Evolutionary conservation across 441 rosid genomes (phyloP).

Genomic region (Brassica hybrid): DNA sequence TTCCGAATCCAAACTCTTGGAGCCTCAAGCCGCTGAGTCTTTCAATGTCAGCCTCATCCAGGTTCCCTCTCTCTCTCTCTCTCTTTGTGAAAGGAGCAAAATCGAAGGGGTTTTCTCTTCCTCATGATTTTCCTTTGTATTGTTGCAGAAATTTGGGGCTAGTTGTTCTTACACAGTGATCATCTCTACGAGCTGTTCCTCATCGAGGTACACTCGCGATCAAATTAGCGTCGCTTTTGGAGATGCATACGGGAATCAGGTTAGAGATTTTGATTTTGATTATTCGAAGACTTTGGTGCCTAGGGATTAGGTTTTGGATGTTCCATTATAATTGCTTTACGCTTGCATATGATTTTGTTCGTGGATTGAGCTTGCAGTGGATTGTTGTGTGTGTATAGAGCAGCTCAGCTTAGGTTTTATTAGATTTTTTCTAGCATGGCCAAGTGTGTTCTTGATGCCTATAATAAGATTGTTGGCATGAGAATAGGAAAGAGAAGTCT

Average conservation of each 20-base stretch:
- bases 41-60: slow-evolving; percentile 71
- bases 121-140: not conserved
- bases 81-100: not conserved
- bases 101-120: not conserved
- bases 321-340: not conserved
- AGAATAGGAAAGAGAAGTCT: not conserved
- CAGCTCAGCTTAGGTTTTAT: not conserved
- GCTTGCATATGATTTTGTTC: slow-evolving; percentile 3
- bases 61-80: slow-evolving; percentile 44
- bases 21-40: slow-evolving; percentile 55
- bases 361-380: not conserved
- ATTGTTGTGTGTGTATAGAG: too few relatives aligned
- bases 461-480: not conserved
- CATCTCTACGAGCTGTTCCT: slow-evolving; percentile 68
- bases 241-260: slow-evolving; percentile 74
- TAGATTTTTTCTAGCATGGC: not conserved
- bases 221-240: slow-evolving; percentile 72
- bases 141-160: slow-evolving; percentile 45
- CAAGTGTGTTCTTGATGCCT: not conserved
- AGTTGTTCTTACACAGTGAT: slow-evolving; percentile 60
- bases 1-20: slow-evolving; percentile 41
- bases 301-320: slow-evolving; percentile 24
- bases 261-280: slow-evolving; percentile 23
- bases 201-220: slow-evolving; percentile 58
- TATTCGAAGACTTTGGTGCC: slow-evolving; percentile 14